Conservation (phyloP, 495 filamentous ascomycete species). For the Neurospora cerealis region DNA sequence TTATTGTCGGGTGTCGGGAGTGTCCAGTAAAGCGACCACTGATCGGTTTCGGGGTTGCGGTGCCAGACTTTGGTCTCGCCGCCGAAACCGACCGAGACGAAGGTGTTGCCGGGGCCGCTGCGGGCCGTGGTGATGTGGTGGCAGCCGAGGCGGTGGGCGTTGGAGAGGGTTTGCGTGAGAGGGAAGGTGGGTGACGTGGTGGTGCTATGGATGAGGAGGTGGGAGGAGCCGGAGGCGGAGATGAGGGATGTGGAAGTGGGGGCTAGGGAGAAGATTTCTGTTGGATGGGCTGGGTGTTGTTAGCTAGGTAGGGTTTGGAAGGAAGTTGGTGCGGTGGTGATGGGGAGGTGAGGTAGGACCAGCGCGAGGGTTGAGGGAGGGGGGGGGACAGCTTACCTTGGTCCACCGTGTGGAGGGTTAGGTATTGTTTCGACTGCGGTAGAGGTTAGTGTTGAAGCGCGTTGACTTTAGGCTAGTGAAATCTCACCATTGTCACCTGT, state of each 20-base stretch:
- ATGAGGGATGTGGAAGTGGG: conserved; percentile 68
- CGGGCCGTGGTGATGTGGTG: conserved; percentile 72
- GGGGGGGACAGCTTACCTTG: conserved; percentile 46
- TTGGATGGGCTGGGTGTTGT: conserved; percentile 57
- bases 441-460: not conserved
- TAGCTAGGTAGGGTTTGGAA: not conserved
- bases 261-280: conserved; percentile 84
- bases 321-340: not conserved
- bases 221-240: conserved; percentile 73
- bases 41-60: conserved; percentile 39
- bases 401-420: conserved; percentile 81
- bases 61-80: conserved; percentile 79
- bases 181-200: conserved; percentile 60
- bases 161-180: conserved; percentile 61
- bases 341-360: not conserved
- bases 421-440: conserved; percentile 89
- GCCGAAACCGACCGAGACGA: conserved; percentile 76
- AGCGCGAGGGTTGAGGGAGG: not conserved
- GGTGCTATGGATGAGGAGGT: conserved; percentile 67
- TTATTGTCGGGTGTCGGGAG: conserved; percentile 15
- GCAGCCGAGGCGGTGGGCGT: conserved; percentile 74
- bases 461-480: not conserved
- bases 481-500: conserved; percentile 34
- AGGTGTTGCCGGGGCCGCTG: conserved; percentile 47
- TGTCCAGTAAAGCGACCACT: conserved; percentile 34